Percentiles rank a stretch among this genome's conserved stretches.
Evolutionary conservation across 2,329 filamentous ascomycete species (phyloP).

Genomic region (Bipolaris victoriae): DNA sequence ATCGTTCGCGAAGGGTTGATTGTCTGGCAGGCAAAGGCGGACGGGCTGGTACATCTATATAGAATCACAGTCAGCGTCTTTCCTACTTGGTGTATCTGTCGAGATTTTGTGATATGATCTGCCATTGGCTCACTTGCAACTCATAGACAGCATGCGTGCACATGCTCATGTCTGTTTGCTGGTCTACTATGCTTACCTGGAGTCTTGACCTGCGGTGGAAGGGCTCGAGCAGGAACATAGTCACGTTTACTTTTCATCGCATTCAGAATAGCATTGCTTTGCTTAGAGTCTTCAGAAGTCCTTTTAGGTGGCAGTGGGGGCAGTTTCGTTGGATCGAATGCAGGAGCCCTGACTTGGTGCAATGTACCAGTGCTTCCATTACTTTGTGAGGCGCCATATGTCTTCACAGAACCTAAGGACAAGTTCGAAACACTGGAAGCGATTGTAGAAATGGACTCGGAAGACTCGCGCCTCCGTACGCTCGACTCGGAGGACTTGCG

Average conservation of each 20-base stretch:
- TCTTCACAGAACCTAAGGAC: conserved; percentile 57
- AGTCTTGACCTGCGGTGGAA: conserved; percentile 38
- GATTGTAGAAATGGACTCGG: conserved; percentile 60
- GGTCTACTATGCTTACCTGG: conserved; percentile 24
- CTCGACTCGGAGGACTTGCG: conserved; percentile 52
- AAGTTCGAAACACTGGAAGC: conserved; percentile 55
- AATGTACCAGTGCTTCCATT: conserved; percentile 39
- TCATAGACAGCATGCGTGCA: not conserved
- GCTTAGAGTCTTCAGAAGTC: conserved; percentile 50
- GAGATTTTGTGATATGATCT: not conserved
- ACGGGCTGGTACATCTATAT: conserved; percentile 25
- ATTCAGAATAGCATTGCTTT: conserved; percentile 45
- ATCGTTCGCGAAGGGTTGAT: conserved; percentile 15
- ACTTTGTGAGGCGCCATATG: conserved; percentile 45
- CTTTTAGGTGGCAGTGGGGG: conserved; percentile 62
- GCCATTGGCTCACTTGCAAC: not conserved
- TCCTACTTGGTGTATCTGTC: not conserved
- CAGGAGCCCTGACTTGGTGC: conserved; percentile 59
- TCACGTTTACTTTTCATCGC: conserved; percentile 46
- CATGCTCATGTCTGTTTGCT: not conserved
- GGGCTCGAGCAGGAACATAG: conserved; percentile 30
- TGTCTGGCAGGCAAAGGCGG: conserved; percentile 32
- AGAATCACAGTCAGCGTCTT: not conserved
- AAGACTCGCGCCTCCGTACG: conserved; percentile 41
- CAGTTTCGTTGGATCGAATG: conserved; percentile 61